Evolutionary conservation across 768 basidiomycete species (phyloP).

Genomic region (Lentinula detonsa): DNA sequence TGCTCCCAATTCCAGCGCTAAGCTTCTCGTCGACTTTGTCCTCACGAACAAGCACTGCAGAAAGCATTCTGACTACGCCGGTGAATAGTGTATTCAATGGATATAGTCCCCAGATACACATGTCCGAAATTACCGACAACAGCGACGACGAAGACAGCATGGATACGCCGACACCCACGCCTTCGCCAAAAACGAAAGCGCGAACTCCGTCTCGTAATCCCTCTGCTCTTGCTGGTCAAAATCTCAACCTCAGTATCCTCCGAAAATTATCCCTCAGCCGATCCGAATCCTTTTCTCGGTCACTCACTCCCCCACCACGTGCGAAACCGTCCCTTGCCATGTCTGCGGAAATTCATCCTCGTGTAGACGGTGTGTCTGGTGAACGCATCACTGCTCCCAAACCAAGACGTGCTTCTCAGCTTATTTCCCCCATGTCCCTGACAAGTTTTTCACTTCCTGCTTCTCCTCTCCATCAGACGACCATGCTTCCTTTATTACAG

Average conservation of each 20-base stretch:
- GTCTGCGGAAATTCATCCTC: neutral
- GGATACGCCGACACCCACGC: conserved; percentile 1
- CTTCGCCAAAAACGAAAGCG: conserved; percentile 1
- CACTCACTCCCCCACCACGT: neutral
- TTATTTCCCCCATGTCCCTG: neutral
- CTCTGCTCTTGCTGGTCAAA: neutral
- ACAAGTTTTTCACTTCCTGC: neutral
- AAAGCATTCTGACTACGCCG: neutral
- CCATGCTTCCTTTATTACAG: neutral
- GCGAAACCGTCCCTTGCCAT: conserved; percentile 1
- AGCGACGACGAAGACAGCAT: neutral
- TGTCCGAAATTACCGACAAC: neutral
- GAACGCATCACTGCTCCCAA: neutral
- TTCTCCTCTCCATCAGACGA: neutral
- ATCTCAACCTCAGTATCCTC: neutral
- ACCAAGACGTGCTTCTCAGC: neutral
- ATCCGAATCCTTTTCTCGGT: neutral
- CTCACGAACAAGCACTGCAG: neutral
- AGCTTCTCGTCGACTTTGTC: neutral
- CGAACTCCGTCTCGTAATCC: neutral
- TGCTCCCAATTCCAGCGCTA: neutral
- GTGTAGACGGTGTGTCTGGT: conserved; percentile 1
- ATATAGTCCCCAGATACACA: neutral
- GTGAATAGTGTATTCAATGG: conserved; percentile 1
- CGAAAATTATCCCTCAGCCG: neutral